Evolutionary conservation across 257 asterid species (phyloP), one percentile per base, ranked within the genome.

Genomic region (Fraxinus cuspidata): DNA sequence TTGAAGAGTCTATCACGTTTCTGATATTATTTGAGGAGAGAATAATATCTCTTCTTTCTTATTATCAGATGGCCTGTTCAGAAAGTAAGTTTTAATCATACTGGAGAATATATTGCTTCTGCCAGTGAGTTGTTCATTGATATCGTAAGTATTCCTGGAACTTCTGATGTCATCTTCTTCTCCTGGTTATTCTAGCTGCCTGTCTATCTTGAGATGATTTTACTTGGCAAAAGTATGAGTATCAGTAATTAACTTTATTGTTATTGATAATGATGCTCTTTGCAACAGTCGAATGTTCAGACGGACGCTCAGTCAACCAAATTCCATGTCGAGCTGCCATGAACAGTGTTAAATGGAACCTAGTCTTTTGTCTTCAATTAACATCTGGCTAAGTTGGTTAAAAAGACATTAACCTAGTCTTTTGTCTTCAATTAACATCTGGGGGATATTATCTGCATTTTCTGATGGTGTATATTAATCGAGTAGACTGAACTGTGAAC

Each of bases 291-390:
- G 21, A 81, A 88, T 70, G 97, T 96, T 66, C 82, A 90, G 77
- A 91, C 92, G 98, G 98, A 18, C 78, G 98, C 67, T 82, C 98
- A 37, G 88, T 90, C 84, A 91, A 92, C 86, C 99, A 95, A 74
- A 96, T 96, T 77, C 94, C 97, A 64, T 93, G 98, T 21, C 96
- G 97, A 31, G 98, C 97, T 66, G 97, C 97, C 82, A 96, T 96
- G 99, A 93, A 96, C 86, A 96, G 99, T 31, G 99, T 93, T 75
- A 97, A 93, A 72, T 92, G 99, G 99, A 92, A 96, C 85, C 98
- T 51, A 51, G 58, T 49, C 21, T n/a, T 56, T 56, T 21, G 7
- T 58, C 16, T 58, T 7, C 29, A 58, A 7, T 58, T 58, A n/a
- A 3, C 12, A 58, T 9, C 66, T 58, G 67, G 31, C 32, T 23